Conservation (phyloP, 768 basidiomycete genomes). For the Kwoniella sp. region DNA sequence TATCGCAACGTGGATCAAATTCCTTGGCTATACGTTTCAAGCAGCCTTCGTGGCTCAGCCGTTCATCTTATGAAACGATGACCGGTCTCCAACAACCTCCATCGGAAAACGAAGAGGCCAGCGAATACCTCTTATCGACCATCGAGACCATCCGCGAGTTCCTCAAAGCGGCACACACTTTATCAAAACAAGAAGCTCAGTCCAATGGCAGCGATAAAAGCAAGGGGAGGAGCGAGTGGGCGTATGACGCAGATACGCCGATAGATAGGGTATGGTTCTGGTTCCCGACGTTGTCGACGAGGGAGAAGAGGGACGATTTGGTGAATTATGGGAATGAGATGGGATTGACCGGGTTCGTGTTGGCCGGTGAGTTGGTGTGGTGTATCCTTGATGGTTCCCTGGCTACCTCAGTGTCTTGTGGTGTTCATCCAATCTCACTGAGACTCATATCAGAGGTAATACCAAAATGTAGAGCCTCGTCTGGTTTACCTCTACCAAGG, state of each 20-base stretch:
- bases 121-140: slow-evolving; percentile 30
- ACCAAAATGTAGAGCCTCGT: neutral
- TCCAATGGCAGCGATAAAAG: neutral
- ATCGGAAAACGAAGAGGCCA: slow-evolving; percentile 8
- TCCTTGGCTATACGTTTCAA: slow-evolving; percentile 5
- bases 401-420: too few relatives aligned
- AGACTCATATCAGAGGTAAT: neutral
- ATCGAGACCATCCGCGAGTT: slow-evolving; percentile 31
- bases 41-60: slow-evolving; percentile 36
- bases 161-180: neutral
- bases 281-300: slow-evolving; percentile 55
- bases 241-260: neutral
- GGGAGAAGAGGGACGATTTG: slow-evolving; percentile 56
- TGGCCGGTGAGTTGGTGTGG: slow-evolving; percentile 67
- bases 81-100: slow-evolving; percentile 2
- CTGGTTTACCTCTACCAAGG: too few relatives aligned
- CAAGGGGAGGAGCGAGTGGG: neutral
- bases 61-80: slow-evolving; percentile 16
- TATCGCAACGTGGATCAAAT: neutral
- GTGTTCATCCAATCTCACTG: too few relatives aligned
- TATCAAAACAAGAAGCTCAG: neutral
- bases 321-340: slow-evolving; percentile 53
- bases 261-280: slow-evolving; percentile 56
- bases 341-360: slow-evolving; percentile 56
- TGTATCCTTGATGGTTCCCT: too few relatives aligned